Percentiles rank a stretch among this genome's conserved stretches.
Conservation (phyloP, 306 rosid genomes). For the Vachellia pachyceras region DNA sequence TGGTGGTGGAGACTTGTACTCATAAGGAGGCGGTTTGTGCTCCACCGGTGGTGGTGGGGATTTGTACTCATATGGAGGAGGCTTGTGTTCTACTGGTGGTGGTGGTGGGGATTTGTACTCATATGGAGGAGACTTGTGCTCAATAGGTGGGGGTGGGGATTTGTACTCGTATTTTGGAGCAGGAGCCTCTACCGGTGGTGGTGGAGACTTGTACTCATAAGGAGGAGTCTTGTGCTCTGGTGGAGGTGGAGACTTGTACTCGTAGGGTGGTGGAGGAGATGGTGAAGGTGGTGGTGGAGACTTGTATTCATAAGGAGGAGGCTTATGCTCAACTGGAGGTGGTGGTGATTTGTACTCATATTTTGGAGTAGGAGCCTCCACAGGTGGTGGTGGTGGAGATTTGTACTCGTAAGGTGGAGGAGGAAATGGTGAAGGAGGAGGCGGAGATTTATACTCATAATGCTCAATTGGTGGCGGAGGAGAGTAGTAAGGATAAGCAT, state of each 20-base stretch:
- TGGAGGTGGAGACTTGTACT: constrained; percentile 39
- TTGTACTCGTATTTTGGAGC: constrained; percentile 42
- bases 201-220: constrained; percentile 50
- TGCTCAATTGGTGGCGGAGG: constrained; percentile 68
- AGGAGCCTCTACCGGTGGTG: constrained; percentile 28
- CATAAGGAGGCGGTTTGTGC: constrained; percentile 22
- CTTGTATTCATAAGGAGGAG: neutral
- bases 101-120: constrained; percentile 44
- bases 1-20: constrained; percentile 27
- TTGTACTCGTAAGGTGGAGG: constrained; percentile 28
- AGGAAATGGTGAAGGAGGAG: constrained; percentile 12
- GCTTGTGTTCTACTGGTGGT: too few species aligned
- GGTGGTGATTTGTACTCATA: constrained; percentile 4
- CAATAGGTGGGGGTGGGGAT: constrained; percentile 4
- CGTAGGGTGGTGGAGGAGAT: constrained; percentile 45
- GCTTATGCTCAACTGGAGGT: neutral
- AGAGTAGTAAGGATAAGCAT: constrained; percentile 72
- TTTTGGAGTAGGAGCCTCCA: neutral
- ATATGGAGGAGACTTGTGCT: neutral
- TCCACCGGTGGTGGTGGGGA: neutral
- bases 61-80: constrained; percentile 4
- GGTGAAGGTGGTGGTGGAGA: neutral
- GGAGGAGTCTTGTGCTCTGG: constrained; percentile 20
- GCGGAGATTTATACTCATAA: constrained; percentile 38
- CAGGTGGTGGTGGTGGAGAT: neutral